Base-by-base conservation (phyloP, 164 flowering plant species). In the Annona cherimola region DNA sequence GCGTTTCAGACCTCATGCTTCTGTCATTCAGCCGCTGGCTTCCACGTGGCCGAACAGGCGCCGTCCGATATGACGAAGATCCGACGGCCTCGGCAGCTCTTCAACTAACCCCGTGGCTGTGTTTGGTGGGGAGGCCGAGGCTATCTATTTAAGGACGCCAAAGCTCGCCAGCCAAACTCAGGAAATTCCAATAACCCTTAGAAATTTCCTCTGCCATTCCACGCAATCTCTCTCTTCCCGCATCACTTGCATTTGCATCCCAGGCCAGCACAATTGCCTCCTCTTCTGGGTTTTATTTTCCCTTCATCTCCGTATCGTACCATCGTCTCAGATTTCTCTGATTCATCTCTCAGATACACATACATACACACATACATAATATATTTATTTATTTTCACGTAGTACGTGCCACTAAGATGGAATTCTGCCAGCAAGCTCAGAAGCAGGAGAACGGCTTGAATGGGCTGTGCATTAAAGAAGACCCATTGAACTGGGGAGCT, bases 401-500 rank as follows among this genome's bases (percentile, higher is more conserved):
- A 18, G 18, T 61, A 18, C 35, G 26, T 54, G 59, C 59, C 35
- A 26, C 35, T 26, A 9, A 50, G n/a, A 63, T 71, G 67, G 73
- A 71, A 45, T 7, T 39, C 66, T 42, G 40, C 3, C 42, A 42
- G 43, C 62, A 63, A 14, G 60, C 50, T 35, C 26, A 63, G 18
- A 61, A 63, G 41, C 73, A 81, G 45, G 78, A 74, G 14, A 67
- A 68, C 35, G 70, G 66, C 26, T 50, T 61, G 6, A 73, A 63
- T 5, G 43, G 62, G 19, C 43, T 78, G n/a, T 79, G 81, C 69
- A 57, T 70, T 1, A 45, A 61, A 20, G 35, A 26, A 26, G 91
- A 87, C 71, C 86, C 91, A 1, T 59, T 87, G 76, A 79, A 84
- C 59, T 87, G 91, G 91, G 86, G 73, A 39, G 6, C 9, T 70